Evolutionary conservation across 208 protist species (phyloP).

Genomic region (Trypanosoma avium): DNA sequence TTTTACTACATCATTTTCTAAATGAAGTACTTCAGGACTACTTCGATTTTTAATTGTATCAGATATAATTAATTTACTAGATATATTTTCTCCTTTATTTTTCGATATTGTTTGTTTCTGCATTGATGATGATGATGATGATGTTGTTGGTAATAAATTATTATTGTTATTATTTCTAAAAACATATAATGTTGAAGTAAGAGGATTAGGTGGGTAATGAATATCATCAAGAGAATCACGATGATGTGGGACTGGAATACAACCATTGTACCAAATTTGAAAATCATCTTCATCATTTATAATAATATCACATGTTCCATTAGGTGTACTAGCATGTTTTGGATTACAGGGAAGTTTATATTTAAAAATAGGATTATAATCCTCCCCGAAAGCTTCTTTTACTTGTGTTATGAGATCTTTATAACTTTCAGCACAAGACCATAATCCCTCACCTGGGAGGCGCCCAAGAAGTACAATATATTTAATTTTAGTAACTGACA

Average conservation of each 20-base stretch:
- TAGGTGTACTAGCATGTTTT: slow-evolving; percentile 19
- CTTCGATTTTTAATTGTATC: no score
- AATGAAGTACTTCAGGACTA: slow-evolving; percentile 32
- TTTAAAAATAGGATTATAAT: slow-evolving; percentile 44
- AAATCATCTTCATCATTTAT: slow-evolving; percentile 47
- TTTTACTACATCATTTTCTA: slow-evolving; percentile 31
- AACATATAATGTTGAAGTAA: slow-evolving; percentile 30
- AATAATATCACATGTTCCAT: slow-evolving; percentile 35
- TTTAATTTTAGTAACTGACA: slow-evolving; percentile 1
- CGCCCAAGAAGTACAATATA: slow-evolving; percentile 32
- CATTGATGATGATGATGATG: no score
- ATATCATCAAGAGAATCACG: slow-evolving; percentile 28
- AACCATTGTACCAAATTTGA: slow-evolving; percentile 39
- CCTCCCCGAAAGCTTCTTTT: slow-evolving; percentile 29
- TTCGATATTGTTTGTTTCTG: neutral
- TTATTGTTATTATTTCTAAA: slow-evolving; percentile 40
- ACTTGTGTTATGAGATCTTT: slow-evolving; percentile 22
- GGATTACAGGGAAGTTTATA: slow-evolving; percentile 34
- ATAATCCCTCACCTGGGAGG: slow-evolving; percentile 37
- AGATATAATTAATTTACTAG: no score
- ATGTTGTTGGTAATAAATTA: neutral
- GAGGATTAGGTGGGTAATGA: slow-evolving; percentile 20
- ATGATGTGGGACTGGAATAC: slow-evolving; percentile 17
- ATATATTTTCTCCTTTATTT: neutral
- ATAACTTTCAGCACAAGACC: slow-evolving; percentile 32